Evolutionary conservation across 768 basidiomycete species (phyloP).

Genomic region (Tubosaeta sp.): DNA sequence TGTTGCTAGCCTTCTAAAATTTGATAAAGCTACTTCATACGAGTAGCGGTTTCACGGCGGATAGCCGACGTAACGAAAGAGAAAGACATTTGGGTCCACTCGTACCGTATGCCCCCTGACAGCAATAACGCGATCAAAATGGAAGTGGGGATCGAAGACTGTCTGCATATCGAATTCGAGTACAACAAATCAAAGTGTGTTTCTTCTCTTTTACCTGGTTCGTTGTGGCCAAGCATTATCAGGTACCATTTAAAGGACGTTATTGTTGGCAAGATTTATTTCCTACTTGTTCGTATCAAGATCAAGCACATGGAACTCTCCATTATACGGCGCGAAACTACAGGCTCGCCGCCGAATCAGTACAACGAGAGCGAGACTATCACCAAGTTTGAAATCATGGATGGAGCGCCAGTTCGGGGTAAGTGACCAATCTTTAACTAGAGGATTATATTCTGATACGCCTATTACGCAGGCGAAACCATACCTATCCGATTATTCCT

Average conservation of each 20-base stretch:
- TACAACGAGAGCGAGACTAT: constrained; percentile 99
- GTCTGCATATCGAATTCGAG: constrained; percentile 98
- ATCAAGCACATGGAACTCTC: constrained; percentile 99
- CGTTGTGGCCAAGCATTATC: background rate
- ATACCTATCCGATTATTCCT: constrained; percentile 98
- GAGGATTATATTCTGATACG: background rate
- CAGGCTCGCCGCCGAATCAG: constrained; percentile 95
- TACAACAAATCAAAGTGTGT: constrained; percentile 98
- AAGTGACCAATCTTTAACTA: constrained; percentile 11
- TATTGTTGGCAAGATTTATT: constrained; percentile 99
- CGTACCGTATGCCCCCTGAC: constrained; percentile 97
- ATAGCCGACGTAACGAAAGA: constrained; percentile 95
- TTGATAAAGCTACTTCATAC: constrained; percentile 75
- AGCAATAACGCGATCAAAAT: constrained; percentile 98
- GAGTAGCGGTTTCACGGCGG: constrained; percentile 84
- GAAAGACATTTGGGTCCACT: constrained; percentile 96
- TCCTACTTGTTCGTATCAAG: constrained; percentile 96
- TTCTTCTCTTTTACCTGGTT: background rate
- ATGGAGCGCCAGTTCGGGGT: constrained; percentile 96
- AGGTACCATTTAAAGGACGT: constrained; percentile 99
- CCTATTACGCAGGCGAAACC: constrained; percentile 71
- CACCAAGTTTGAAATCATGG: constrained; percentile 99
- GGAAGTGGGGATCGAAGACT: constrained; percentile 99
- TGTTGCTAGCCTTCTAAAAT: constrained; percentile 3
- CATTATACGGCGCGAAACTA: constrained; percentile 96